These are phyloP conservation scores for Monilinia fructigena DNA, from an alignment of 2,329 filamentous ascomycete species.

Conservation along the genomic window DNA sequence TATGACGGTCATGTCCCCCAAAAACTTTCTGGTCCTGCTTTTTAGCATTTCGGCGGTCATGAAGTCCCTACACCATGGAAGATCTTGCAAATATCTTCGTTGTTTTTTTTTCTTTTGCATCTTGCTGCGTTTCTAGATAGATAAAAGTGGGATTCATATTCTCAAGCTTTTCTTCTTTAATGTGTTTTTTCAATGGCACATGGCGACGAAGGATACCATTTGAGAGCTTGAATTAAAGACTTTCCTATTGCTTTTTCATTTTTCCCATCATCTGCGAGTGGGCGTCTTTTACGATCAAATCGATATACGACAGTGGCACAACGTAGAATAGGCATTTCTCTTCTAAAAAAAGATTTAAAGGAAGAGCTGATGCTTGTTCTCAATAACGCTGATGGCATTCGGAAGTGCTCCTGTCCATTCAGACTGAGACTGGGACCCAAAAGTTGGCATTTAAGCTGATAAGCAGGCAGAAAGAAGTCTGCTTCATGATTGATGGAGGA, in stretches of 20 bases:
- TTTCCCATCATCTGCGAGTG: slow-evolving; percentile 36
- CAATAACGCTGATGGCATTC: slow-evolving; percentile 41
- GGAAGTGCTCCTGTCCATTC: slow-evolving; percentile 43
- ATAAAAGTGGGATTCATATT: slow-evolving; percentile 37
- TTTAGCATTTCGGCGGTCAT: slow-evolving; percentile 32
- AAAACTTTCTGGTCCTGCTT: slow-evolving; percentile 33
- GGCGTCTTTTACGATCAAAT: slow-evolving; percentile 28
- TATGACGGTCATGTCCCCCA: slow-evolving; percentile 40
- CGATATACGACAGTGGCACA: slow-evolving; percentile 22
- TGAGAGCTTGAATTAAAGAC: slow-evolving; percentile 26
- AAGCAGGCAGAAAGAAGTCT: slow-evolving; percentile 20
- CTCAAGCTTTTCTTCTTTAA: slow-evolving; percentile 28
- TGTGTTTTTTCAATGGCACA: slow-evolving; percentile 22
- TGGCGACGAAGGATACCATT: slow-evolving; percentile 26
- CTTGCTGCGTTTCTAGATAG: slow-evolving; percentile 31
- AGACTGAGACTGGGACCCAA: slow-evolving; percentile 30
- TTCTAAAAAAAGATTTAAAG: slow-evolving; percentile 28
- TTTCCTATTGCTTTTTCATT: slow-evolving; percentile 27
- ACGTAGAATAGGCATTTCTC: slow-evolving; percentile 28
- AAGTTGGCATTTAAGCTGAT: slow-evolving; percentile 17
- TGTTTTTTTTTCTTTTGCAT: slow-evolving; percentile 34
- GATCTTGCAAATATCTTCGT: slow-evolving; percentile 33
- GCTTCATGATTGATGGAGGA: slow-evolving; percentile 23
- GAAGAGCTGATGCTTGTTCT: slow-evolving; percentile 30
- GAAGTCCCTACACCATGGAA: slow-evolving; percentile 33